Conservation (phyloP, 108 stramenopile genomes). For the Thalassiosira profunda region DNA sequence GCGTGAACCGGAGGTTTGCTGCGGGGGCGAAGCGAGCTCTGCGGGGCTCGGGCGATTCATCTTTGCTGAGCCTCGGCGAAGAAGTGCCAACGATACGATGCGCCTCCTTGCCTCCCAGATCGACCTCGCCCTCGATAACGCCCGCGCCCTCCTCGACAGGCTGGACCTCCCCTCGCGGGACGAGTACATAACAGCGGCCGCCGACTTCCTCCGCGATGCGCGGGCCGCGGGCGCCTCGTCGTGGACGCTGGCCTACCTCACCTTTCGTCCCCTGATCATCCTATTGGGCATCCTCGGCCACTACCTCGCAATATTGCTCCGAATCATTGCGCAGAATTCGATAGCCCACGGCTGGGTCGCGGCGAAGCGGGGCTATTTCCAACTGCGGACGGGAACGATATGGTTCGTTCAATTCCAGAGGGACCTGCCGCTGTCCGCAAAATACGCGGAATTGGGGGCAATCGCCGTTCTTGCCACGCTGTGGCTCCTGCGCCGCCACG, state of each 20-base stretch:
- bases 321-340: conserved; percentile 39
- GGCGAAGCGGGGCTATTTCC: conserved; percentile 43
- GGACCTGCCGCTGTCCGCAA: conserved; percentile 39
- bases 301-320: conserved; percentile 25
- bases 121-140: background rate
- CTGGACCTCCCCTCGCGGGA: conserved; percentile 58
- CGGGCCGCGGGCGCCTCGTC: conserved; percentile 37
- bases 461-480: conserved; percentile 28
- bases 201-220: conserved; percentile 38
- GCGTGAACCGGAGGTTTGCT: too few species aligned
- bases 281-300: conserved; percentile 52
- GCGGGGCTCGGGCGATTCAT: too few species aligned
- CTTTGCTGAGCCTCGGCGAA: too few species aligned
- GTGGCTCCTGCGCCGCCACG: conserved; percentile 64
- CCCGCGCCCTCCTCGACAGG: conserved; percentile 12
- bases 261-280: conserved; percentile 54
- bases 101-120: conserved; percentile 3
- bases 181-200: conserved; percentile 43
- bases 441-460: conserved; percentile 58
- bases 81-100: background rate
- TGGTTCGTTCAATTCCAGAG: conserved; percentile 61
- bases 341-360: conserved; percentile 56
- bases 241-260: conserved; percentile 49
- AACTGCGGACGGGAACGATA: conserved; percentile 39
- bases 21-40: too few species aligned